These are phyloP conservation scores for Plectranthus barbatus DNA, from an alignment of 257 asterid species.

Conservation along the genomic window DNA sequence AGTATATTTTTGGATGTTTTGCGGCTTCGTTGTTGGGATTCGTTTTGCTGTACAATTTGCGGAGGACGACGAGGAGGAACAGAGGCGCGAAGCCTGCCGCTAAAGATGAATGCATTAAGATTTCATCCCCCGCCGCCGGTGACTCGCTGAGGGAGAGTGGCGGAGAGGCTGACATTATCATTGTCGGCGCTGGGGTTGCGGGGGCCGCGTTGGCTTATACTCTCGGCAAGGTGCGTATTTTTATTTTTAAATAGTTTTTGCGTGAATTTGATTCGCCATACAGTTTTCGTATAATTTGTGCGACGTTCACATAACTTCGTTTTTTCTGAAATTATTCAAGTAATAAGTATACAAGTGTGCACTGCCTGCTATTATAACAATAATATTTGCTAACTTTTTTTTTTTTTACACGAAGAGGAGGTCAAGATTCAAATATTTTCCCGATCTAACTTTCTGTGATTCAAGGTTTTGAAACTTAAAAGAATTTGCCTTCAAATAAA, in stretches of 20 bases:
- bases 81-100: constrained; percentile 22
- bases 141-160: constrained; percentile 9
- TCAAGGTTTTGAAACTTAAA: neutral
- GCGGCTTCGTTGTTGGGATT: constrained; percentile 41
- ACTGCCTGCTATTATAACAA: neutral
- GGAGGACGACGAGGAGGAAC: constrained; percentile 23
- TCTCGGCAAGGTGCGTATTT: constrained; percentile 57
- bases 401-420: neutral
- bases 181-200: constrained; percentile 77
- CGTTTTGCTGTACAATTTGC: constrained; percentile 32
- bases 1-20: constrained; percentile 39
- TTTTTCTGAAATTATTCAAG: neutral
- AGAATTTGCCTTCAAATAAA: neutral
- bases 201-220: constrained; percentile 72
- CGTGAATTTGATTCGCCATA: neutral
- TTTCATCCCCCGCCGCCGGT: constrained; percentile 13
- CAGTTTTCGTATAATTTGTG: neutral
- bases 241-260: no score
- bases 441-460: neutral
- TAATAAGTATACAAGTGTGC: no score
- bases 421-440: neutral
- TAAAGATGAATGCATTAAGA: constrained; percentile 5
- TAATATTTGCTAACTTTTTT: neutral
- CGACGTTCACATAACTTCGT: neutral
- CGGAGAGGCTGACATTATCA: constrained; percentile 40